Conservation (phyloP, 176 grass and related monocot species). For the Carex kokanica region DNA sequence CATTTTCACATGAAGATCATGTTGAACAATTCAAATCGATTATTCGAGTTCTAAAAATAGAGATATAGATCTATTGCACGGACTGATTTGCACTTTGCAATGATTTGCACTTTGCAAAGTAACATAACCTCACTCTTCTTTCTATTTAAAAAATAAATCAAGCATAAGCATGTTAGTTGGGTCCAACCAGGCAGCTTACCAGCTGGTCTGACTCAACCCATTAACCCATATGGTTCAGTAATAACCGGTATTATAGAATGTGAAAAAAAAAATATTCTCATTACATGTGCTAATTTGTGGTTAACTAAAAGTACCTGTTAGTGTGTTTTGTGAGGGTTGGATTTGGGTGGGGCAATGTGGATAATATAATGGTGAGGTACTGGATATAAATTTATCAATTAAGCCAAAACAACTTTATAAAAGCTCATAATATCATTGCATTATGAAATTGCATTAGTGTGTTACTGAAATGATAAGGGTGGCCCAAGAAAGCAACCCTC, state of each 20-base stretch:
- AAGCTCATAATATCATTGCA: not conserved
- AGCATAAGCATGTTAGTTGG: not conserved
- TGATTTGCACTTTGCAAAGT: too few relatives aligned
- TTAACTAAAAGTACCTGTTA: not conserved
- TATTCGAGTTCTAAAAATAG: too few relatives aligned
- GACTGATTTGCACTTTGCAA: too few relatives aligned
- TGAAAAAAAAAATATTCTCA: not conserved
- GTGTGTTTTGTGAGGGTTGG: not conserved
- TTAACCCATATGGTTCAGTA: not conserved
- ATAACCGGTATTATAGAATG: not conserved
- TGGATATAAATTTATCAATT: not conserved
- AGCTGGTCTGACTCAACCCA: not conserved
- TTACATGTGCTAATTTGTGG: slow-evolving; percentile 8
- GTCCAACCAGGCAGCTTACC: not conserved
- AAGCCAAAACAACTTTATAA: not conserved
- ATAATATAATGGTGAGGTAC: not conserved
- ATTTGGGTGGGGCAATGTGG: not conserved
- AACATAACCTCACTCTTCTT: not conserved
- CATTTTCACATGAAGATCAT: too few relatives aligned
- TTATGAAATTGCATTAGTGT: slow-evolving; percentile 14
- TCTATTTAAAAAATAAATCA: not conserved
- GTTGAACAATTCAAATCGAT: too few relatives aligned
- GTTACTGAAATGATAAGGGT: not conserved
- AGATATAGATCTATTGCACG: too few relatives aligned
- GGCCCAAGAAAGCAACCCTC: not conserved